Conservation (phyloP, 805 yeast genomes). For the Metschnikowia aberdeeniae region DNA sequence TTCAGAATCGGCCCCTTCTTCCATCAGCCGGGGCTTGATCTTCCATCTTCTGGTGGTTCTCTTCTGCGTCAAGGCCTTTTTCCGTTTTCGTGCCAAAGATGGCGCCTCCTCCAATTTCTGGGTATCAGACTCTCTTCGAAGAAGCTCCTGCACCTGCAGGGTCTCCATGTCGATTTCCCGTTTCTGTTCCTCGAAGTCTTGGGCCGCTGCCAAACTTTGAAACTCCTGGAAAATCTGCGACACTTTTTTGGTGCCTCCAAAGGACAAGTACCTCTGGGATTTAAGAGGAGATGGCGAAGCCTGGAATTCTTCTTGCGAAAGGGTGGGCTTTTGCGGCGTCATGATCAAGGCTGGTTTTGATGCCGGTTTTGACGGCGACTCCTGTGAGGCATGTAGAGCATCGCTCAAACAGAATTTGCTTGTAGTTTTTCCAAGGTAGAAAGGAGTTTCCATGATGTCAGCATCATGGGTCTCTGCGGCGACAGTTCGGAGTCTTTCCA, state of each 20-base stretch:
- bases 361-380: slow-evolving; percentile 6
- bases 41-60: slow-evolving; percentile 50
- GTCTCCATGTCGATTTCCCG: slow-evolving; percentile 15
- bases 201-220: slow-evolving; percentile 26
- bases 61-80: slow-evolving; percentile 44
- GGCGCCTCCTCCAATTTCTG: slow-evolving; percentile 2
- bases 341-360: background rate
- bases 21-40: slow-evolving; percentile 36
- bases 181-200: slow-evolving; percentile 16
- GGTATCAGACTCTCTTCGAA: slow-evolving; percentile 3
- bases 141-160: slow-evolving; percentile 5
- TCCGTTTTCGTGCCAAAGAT: slow-evolving; percentile 11
- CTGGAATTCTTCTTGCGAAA: slow-evolving; percentile 21
- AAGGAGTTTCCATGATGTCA: slow-evolving; percentile 11
- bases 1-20: slow-evolving; percentile 28
- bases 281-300: slow-evolving; percentile 47
- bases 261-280: slow-evolving; percentile 26
- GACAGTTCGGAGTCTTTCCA: slow-evolving; percentile 10
- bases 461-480: slow-evolving; percentile 2
- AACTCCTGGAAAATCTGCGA: slow-evolving; percentile 48
- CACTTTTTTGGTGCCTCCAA: slow-evolving; percentile 25
- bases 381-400: background rate
- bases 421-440: slow-evolving; percentile 15
- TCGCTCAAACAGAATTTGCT: slow-evolving; percentile 13
- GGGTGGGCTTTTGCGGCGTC: slow-evolving; percentile 16